Evolutionary conservation across 148 eudicot genomes (phyloP).

Genomic region (Amaranthus palmeri): DNA sequence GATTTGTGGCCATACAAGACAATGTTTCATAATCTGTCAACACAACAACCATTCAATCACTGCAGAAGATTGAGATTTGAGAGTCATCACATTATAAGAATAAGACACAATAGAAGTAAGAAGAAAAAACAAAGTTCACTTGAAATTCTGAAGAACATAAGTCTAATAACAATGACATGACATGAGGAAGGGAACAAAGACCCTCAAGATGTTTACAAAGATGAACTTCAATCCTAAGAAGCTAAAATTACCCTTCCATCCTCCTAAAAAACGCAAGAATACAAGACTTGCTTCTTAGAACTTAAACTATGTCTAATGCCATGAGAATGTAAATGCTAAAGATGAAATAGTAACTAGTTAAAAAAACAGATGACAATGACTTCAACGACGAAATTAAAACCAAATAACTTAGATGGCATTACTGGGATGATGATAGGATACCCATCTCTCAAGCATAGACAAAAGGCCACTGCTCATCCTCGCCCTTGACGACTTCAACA

Average conservation of each 20-base stretch:
- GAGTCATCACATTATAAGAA: not conserved
- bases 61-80: not conserved
- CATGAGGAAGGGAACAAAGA: constrained; percentile 15
- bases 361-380: constrained; percentile 48
- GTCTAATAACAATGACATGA: constrained; percentile 22
- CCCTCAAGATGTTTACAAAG: constrained; percentile 17
- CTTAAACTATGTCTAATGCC: constrained; percentile 32
- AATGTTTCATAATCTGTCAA: not conserved
- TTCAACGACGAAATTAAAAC: constrained; percentile 36
- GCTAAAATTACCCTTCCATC: constrained; percentile 1
- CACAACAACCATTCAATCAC: not conserved
- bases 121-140: not conserved
- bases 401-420: not conserved
- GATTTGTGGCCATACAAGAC: not conserved
- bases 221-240: constrained; percentile 19
- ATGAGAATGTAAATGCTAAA: constrained; percentile 19
- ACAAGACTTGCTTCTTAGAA: constrained; percentile 26
- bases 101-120: not conserved
- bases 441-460: constrained; percentile 57
- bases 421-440: not conserved
- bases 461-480: constrained; percentile 88
- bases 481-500: constrained; percentile 39
- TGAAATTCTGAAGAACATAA: constrained; percentile 6
- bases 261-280: constrained; percentile 29
- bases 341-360: constrained; percentile 5